phyloP scores from a whole-genome alignment of 352 stramenopile genomes.

The Globisporangium polare region DNA sequence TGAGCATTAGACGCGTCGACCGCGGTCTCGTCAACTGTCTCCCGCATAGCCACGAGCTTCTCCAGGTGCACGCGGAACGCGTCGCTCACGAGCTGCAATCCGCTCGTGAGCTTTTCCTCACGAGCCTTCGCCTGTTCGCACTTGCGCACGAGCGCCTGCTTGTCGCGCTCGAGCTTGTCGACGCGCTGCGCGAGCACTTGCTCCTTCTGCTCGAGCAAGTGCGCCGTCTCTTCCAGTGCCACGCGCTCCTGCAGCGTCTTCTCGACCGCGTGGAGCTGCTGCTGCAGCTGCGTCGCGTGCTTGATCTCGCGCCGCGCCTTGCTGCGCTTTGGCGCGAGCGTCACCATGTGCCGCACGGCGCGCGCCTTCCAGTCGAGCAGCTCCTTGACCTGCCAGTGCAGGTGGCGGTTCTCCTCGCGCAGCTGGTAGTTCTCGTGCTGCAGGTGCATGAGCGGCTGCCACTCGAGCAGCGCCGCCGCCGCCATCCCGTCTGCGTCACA shows the following conservation, averaged over 20 bases:
- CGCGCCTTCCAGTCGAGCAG: constrained; percentile 62
- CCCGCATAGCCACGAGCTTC: constrained; percentile 50
- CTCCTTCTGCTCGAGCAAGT: constrained; percentile 33
- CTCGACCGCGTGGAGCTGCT: constrained; percentile 51
- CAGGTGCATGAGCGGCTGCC: constrained; percentile 50
- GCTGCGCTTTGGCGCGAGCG: constrained; percentile 47
- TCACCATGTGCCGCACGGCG: constrained; percentile 56
- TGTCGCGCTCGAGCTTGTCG: constrained; percentile 26
- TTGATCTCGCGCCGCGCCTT: constrained; percentile 42
- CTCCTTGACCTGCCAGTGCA: constrained; percentile 49
- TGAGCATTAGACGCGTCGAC: not conserved
- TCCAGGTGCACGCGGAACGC: constrained; percentile 54
- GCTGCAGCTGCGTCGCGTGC: constrained; percentile 47
- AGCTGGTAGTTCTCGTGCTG: constrained; percentile 67
- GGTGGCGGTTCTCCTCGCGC: constrained; percentile 45
- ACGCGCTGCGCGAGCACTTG: constrained; percentile 23
- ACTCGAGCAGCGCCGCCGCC: constrained; percentile 44
- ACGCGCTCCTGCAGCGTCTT: constrained; percentile 48
- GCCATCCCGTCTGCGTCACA: constrained; percentile 24
- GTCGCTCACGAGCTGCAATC: constrained; percentile 41
- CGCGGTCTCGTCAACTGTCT: constrained; percentile 30
- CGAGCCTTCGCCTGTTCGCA: constrained; percentile 7
- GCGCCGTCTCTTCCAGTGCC: constrained; percentile 39
- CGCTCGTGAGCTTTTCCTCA: constrained; percentile 20
- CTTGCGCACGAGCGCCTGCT: constrained; percentile 19